Base-by-base conservation (phyloP, 2,329 filamentous ascomycete genomes). In the Trichoderma lentiforme region DNA sequence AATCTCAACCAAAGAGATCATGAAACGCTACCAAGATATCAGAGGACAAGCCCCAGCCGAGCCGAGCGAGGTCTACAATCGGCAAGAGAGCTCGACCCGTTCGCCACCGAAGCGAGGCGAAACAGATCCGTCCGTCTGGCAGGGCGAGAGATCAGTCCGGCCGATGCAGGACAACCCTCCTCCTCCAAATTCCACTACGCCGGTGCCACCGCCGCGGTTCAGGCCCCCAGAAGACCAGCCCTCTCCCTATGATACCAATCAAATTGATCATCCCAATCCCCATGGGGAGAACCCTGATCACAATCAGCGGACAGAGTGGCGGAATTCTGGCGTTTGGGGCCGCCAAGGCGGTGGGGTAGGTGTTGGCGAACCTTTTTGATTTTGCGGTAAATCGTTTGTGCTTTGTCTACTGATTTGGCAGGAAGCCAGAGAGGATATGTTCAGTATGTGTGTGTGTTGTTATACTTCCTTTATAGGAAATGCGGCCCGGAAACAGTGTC, bases 1-100 rank as follows among this genome's bases (percentile, higher is more conserved):
- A 73, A 91, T 98, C 74, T 98, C 95, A 1, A 97, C 95, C 6
- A 99, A 99, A 81, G 96, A 99, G 78, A 98, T 99, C 70, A 87
- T 99, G 66, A 97, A 95, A 80, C 90, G 94, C 71, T 98, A 97
- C 82, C 94, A 94, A 64, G 93, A 97, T 78, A 91, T 96, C 74
- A 82, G 83, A 70, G 85, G 86, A 7, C 83, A 86, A 57, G 83
- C 90, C 83, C 82, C 92, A 84, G 83, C 85, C 81, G 88, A 90
- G 82, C 83, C 86, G 78, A 83, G 86, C 80, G 86, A 90, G 79
- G 83, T 87, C 80, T 83, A 86, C 79, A 83, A 86, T 81, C 84
- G 86, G 81, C 85, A 85, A 80, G 87, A 89, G 81, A 85, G 92
- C 82, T 82, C 86, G 78, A 86, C 79, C 67, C 84, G 85, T 67